Conservation (phyloP, 306 rosid species). For the Casuarina cunninghamiana region DNA sequence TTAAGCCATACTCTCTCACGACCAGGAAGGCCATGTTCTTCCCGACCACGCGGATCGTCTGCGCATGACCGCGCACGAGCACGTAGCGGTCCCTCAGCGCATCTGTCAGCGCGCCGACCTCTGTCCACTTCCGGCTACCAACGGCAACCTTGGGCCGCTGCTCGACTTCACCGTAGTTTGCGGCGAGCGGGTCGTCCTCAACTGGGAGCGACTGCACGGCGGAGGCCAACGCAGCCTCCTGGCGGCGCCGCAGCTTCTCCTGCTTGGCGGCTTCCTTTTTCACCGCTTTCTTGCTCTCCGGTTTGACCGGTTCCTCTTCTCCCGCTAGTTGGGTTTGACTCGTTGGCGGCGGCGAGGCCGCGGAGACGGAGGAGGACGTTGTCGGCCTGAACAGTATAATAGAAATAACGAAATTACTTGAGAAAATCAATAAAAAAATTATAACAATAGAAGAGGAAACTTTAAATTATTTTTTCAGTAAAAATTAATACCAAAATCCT, state of each 20-base stretch:
- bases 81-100: conserved; percentile 46
- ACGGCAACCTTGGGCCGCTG: conserved; percentile 59
- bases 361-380: conserved; percentile 22
- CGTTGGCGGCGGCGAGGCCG: conserved; percentile 3
- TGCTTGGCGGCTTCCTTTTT: conserved; percentile 86
- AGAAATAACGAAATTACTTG: too few species aligned
- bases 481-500: too few species aligned
- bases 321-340: conserved; percentile 13
- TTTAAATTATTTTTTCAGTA: too few species aligned
- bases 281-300: conserved; percentile 76
- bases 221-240: conserved; percentile 46
- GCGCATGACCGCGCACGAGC: conserved; percentile 67
- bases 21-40: conserved; percentile 90
- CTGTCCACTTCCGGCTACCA: conserved; percentile 49
- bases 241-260: conserved; percentile 81
- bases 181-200: conserved; percentile 64
- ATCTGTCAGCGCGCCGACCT: conserved; percentile 39
- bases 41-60: conserved; percentile 78
- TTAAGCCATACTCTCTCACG: conserved; percentile 65
- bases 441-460: too few species aligned
- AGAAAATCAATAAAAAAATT: too few species aligned
- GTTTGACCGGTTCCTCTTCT: conserved; percentile 37
- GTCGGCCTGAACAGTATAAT: not conserved
- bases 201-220: conserved; percentile 40
- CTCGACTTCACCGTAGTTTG: conserved; percentile 69